Conservation (phyloP, 1,139 yeast genomes). For the Eremothecium sinecaudum region DNA sequence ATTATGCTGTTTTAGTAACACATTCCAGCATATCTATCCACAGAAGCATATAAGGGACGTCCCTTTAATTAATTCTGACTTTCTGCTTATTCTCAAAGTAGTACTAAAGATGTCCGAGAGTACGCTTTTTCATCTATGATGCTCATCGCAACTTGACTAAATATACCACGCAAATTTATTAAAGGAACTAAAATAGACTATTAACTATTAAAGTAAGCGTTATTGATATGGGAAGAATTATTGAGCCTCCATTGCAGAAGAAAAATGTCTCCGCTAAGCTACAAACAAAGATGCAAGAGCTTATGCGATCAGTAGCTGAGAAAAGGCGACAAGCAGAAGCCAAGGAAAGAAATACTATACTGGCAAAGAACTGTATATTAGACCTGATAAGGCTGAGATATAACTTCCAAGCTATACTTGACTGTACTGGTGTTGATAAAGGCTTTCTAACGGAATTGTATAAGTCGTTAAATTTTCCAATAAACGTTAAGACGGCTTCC, state of each 20-base stretch:
- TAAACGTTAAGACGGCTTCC: not conserved
- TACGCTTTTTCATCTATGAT: too few species aligned
- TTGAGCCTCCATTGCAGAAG: not conserved
- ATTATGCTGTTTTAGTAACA: not conserved
- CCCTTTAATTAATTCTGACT: too few species aligned
- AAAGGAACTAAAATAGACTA: too few species aligned
- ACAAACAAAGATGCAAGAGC: slow-evolving; percentile 6
- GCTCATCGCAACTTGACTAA: too few species aligned
- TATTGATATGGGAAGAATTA: too few species aligned
- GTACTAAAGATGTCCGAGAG: too few species aligned
- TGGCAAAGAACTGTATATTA: slow-evolving; percentile 9
- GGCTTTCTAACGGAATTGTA: slow-evolving; percentile 12
- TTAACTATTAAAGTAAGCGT: too few species aligned
- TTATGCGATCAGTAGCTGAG: slow-evolving; percentile 7
- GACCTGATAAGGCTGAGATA: slow-evolving; percentile 13
- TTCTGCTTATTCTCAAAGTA: too few species aligned
- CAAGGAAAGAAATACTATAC: slow-evolving; percentile 6
- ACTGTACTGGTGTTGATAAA: slow-evolving; percentile 10
- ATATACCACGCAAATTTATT: too few species aligned
- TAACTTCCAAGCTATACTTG: slow-evolving; percentile 10
- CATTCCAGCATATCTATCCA: not conserved
- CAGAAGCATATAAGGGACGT: too few species aligned
- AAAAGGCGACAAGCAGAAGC: slow-evolving; percentile 6
- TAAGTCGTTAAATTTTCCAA: slow-evolving; percentile 9
- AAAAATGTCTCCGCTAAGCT: slow-evolving; percentile 1